Evolutionary conservation across 164 flowering plant genomes (phyloP), one percentile per base, ranked within the genome.

Genomic region (Dillenia suffruticosa): DNA sequence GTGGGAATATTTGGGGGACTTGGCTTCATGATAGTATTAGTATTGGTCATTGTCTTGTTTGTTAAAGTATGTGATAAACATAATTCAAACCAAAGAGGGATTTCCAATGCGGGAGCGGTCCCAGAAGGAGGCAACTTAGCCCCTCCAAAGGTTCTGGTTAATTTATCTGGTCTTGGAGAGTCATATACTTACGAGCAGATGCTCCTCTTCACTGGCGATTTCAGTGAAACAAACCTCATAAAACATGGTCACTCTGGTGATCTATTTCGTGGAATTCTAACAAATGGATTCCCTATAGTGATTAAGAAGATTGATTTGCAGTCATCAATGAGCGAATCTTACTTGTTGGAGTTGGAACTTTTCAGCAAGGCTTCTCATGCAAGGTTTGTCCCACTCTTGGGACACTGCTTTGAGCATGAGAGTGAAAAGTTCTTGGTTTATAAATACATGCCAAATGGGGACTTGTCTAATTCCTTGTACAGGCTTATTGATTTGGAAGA

Each of bases 221-320:
- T 93, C 61, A 77, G 73, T 68, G 92, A 89, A 56, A 66, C 68
- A 19, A 89, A 90, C 73, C 79, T 93, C 17, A 81, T 93, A 63
- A 90, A 93, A 68, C 76, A 83, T 59, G 98, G 97, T n/a, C 98
- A 86, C 57, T 81, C 98, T 2, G 97, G 98, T 59, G 95, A 86
- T 63, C 84, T 93, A 52, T 90, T 78, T 66, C 72, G 64, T 8
- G 98, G 99, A 32, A 51, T 70, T 40, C 63, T 93, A 61, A 97
- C 89, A 68, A 77, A 71, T 68, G 95, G 95, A 40, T 60, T 72
- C 17, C 77, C 70, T 51, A 70, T 90, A 11, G 88, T 89, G 44
- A 68, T 93, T 61, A 93, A 93, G 74, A 83, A 70, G 71, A 61
- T 93, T 22, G 85, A 89, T 73, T 32, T 81, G 66, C 70, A 64